phyloP scores from a whole-genome alignment of 208 protist species.

The Porcisia deanei region DNA sequence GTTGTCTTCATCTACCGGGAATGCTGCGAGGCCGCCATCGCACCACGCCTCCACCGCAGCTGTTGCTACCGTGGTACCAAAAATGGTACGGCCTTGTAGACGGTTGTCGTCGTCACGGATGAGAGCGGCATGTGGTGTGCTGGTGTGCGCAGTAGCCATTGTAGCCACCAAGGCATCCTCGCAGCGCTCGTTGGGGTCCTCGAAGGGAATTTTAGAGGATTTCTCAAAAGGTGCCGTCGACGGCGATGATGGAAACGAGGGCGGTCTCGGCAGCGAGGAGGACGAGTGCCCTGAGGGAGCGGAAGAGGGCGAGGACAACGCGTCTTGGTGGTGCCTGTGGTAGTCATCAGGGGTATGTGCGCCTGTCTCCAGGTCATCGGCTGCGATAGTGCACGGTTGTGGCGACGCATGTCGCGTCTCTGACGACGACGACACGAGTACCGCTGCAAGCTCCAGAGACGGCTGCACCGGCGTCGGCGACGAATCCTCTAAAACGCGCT shows the following conservation, averaged over 20 bases:
- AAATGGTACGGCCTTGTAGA: background rate
- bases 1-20: background rate
- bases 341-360: conserved; percentile 1
- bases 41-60: background rate
- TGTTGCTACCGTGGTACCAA: background rate
- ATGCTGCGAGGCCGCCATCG: background rate
- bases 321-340: background rate
- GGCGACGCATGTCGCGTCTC: background rate
- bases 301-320: conserved; percentile 1
- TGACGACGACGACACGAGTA: background rate
- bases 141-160: background rate
- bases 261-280: background rate
- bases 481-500: background rate
- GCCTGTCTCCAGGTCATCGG: background rate
- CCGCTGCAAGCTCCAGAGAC: background rate
- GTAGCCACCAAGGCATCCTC: background rate
- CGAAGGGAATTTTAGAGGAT: background rate
- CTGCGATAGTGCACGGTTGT: background rate
- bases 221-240: background rate
- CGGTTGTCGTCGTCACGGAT: background rate
- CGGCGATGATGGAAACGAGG: background rate
- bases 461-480: background rate
- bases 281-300: background rate
- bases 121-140: background rate
- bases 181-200: background rate